Evolutionary conservation across 2,329 filamentous ascomycete genomes (phyloP), one percentile per base, ranked within the genome.

Genomic region (Chrysoporthe austroafricana): DNA sequence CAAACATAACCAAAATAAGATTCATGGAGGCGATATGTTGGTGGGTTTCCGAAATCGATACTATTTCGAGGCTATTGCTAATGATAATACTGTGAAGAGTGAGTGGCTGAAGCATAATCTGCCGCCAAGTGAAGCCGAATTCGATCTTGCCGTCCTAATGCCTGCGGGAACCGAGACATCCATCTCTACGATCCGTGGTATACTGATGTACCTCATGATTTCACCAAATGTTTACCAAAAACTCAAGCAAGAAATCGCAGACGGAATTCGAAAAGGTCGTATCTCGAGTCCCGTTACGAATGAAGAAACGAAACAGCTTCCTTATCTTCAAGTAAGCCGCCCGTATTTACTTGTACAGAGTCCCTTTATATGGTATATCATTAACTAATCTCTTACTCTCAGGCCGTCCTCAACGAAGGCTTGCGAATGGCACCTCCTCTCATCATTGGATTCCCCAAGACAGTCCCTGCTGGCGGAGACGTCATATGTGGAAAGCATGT

Each of bases 141-240:
- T 6, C 6, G 66, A 68, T 42, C 32, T 68, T 36, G 48, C 52
- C 9, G 42, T 67, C 14, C 11, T 46, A 21, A 42, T 69, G 64
- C 78, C 82, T 1, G 84, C 83, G 6, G 84, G 84, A 4, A 82
- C 82, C 2, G 84, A 86, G 69, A 85, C 82, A 13, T 83, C 82
- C 0, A 79, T 83, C 0, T 82, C 80, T 0, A 77, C 79, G 2
- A 77, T 86, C 3, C 80, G 84, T 3, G 75, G 79, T 57, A 82
- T 79, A 5, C 62, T 86, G 52, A 78, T 85, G 39, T 80, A 82
- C 72, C 72, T 85, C 66, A 78, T 80, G 34, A 82, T 78, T 9
- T 79, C 78, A 26, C 83, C 82, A 0, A 75, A 75, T 1, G 77
- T 82, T 0, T 79, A 82, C 63, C 67, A 70, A 3, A 79, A 78